phyloP scores from a whole-genome alignment of 805 yeast species.

The Monosporozyma aerobia region DNA sequence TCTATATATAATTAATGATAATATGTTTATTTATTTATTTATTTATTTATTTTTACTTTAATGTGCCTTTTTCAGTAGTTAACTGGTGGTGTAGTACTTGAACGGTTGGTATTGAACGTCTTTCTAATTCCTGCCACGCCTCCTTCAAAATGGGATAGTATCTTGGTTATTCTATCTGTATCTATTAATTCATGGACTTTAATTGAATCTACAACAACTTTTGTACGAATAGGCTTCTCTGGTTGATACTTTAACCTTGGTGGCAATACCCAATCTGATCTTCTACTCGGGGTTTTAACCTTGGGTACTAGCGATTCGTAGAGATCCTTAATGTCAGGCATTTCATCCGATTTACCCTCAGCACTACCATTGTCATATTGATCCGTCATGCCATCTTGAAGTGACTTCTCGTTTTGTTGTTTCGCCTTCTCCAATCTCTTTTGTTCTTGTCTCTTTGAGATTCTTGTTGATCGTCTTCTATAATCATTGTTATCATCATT shows the following conservation, averaged over 20 bases:
- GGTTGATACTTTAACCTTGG: conserved; percentile 24
- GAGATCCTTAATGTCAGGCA: conserved; percentile 17
- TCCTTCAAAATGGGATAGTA: conserved; percentile 27
- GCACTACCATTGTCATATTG: conserved; percentile 5
- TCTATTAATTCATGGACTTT: conserved; percentile 25
- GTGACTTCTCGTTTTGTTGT: neutral
- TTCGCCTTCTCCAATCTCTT: conserved; percentile 1
- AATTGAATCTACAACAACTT: conserved; percentile 23
- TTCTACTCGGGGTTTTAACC: conserved; percentile 22
- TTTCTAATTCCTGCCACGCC: conserved; percentile 28
- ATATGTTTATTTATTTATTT: neutral
- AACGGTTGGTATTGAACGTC: neutral
- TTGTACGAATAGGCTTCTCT: conserved; percentile 27
- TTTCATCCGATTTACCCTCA: neutral
- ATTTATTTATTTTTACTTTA: neutral
- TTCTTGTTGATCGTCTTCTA: conserved; percentile 10
- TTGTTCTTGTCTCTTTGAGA: conserved; percentile 7
- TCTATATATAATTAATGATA: neutral
- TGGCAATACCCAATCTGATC: conserved; percentile 30
- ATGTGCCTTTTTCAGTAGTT: neutral
- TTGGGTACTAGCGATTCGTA: conserved; percentile 27
- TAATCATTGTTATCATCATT: neutral
- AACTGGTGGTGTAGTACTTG: neutral
- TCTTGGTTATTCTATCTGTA: conserved; percentile 18
- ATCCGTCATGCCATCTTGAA: neutral